phyloP scores from a whole-genome alignment of 148 eudicot species.

The Limonium bicolor region DNA sequence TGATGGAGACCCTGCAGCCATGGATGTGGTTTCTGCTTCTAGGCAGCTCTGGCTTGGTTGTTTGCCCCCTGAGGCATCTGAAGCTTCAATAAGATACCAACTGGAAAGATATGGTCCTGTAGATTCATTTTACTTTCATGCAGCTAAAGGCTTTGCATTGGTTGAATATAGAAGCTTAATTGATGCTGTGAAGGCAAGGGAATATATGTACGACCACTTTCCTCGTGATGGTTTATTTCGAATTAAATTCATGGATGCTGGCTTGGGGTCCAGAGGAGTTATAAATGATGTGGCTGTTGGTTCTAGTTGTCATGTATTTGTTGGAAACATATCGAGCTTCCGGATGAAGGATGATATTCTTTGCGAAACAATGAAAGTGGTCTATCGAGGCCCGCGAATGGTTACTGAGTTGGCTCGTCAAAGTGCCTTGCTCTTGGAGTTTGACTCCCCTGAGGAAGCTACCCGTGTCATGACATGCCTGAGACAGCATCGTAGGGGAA shows the following conservation, averaged over 20 bases:
- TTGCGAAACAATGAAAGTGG: slow-evolving; percentile 43
- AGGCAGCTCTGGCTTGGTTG: slow-evolving; percentile 82
- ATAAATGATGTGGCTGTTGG: slow-evolving; percentile 68
- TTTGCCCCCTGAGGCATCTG: slow-evolving; percentile 73
- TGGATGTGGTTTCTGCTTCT: slow-evolving; percentile 84
- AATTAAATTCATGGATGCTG: slow-evolving; percentile 75
- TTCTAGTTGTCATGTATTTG: slow-evolving; percentile 67
- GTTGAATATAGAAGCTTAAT: slow-evolving; percentile 58
- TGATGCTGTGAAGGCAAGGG: slow-evolving; percentile 85
- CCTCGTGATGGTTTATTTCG: slow-evolving; percentile 75
- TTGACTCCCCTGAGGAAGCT: slow-evolving; percentile 89
- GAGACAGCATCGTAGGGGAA: slow-evolving; percentile 50
- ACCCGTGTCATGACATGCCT: slow-evolving; percentile 51
- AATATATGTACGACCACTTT: slow-evolving; percentile 48
- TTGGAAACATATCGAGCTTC: slow-evolving; percentile 53
- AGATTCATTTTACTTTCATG: slow-evolving; percentile 40
- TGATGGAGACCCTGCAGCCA: slow-evolving; percentile 81
- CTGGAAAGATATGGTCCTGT: slow-evolving; percentile 84
- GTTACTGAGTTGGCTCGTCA: slow-evolving; percentile 67
- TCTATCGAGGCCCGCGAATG: slow-evolving; percentile 53
- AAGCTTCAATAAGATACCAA: slow-evolving; percentile 51
- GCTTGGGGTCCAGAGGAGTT: slow-evolving; percentile 67
- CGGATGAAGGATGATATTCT: slow-evolving; percentile 80
- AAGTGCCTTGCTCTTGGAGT: slow-evolving; percentile 79
- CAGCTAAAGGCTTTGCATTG: slow-evolving; percentile 53